Conservation (phyloP, 371 early-diverging fungal species). For the Rhizopus sp. region DNA sequence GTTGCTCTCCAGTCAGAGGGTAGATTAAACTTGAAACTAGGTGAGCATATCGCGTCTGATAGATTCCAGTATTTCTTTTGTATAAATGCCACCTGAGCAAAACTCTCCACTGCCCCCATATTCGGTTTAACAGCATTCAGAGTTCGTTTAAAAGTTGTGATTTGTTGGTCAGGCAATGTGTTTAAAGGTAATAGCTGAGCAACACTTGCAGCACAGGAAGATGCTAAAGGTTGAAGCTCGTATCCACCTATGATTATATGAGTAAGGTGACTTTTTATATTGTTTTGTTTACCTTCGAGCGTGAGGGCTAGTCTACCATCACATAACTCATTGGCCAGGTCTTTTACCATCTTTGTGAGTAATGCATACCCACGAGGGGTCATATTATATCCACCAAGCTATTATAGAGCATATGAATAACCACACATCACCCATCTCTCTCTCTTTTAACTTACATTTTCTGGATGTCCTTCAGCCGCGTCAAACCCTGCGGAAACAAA, state of each 20-base stretch:
- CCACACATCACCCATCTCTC: neutral
- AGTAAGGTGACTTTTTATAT: neutral
- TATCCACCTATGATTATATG: constrained; percentile 37
- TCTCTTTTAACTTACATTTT: constrained; percentile 44
- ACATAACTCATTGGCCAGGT: constrained; percentile 54
- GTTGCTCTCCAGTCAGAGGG: constrained; percentile 61
- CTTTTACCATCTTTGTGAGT: constrained; percentile 57
- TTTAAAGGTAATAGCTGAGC: constrained; percentile 46
- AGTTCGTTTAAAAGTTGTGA: constrained; percentile 37
- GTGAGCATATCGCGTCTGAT: constrained; percentile 39
- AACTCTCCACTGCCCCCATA: constrained; percentile 50
- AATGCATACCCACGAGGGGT: constrained; percentile 60
- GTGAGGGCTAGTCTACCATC: constrained; percentile 58
- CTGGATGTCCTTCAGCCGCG: constrained; percentile 65
- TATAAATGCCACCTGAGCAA: constrained; percentile 41
- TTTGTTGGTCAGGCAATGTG: constrained; percentile 42
- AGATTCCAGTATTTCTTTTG: constrained; percentile 59
- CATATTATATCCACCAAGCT: constrained; percentile 65
- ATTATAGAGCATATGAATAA: neutral
- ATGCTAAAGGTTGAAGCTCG: constrained; percentile 49
- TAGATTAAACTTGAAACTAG: constrained; percentile 51
- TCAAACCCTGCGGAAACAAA: constrained; percentile 73
- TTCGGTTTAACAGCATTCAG: constrained; percentile 59
- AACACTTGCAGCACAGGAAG: constrained; percentile 47
- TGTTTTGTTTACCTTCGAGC: constrained; percentile 41